These are phyloP conservation scores for Eimeria maxima DNA, from an alignment of 169 alveolate genomes.

Conservation along the genomic window DNA sequence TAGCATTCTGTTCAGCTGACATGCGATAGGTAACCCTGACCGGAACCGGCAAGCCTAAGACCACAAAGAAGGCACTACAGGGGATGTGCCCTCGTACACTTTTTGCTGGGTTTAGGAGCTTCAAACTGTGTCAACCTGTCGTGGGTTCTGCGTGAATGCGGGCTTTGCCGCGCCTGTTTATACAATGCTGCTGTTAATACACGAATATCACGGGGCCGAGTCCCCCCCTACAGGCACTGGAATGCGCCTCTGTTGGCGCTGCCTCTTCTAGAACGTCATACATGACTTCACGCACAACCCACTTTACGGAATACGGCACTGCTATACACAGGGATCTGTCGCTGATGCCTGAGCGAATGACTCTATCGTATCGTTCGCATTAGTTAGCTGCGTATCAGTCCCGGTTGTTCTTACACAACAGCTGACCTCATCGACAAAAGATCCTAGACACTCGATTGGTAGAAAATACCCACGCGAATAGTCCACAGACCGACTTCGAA, in stretches of 20 bases:
- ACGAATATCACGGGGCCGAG: background rate
- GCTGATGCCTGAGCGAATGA: background rate
- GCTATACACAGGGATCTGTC: background rate
- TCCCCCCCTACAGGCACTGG: background rate
- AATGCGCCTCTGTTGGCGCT: background rate
- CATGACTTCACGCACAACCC: background rate
- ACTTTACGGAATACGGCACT: background rate
- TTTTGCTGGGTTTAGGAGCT: background rate
- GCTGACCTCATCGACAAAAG: background rate
- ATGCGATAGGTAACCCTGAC: background rate
- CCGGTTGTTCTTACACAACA: background rate
- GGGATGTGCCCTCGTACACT: background rate
- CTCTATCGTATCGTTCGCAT: too few relatives aligned
- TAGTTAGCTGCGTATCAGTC: too few relatives aligned
- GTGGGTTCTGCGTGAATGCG: background rate
- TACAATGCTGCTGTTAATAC: background rate
- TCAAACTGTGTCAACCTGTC: background rate
- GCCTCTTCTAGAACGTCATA: background rate
- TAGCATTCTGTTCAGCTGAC: background rate
- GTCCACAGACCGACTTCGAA: constrained; percentile 20
- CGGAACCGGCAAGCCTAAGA: background rate
- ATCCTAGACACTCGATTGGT: background rate
- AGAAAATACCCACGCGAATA: background rate
- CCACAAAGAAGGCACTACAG: background rate
- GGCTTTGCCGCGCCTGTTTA: background rate